Evolutionary conservation across 2,329 filamentous ascomycete species (phyloP).

Genomic region (Aspergillus uvarum): DNA sequence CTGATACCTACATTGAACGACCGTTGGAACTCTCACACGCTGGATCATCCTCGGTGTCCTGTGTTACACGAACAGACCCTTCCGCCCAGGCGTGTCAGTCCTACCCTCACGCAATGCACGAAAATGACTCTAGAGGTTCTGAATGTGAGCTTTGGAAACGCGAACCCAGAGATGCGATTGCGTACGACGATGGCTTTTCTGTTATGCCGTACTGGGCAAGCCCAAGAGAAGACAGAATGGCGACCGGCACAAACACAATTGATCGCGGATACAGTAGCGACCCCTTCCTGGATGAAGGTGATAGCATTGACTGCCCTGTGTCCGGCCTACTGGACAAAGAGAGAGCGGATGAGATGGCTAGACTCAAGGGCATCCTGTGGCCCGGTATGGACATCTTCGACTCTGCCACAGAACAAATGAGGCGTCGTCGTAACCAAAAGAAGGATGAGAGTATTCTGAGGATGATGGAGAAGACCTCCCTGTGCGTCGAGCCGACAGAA

Average conservation of each 20-base stretch:
- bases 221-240: slow-evolving; percentile 1
- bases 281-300: slow-evolving; percentile 22
- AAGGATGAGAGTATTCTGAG: slow-evolving; percentile 49
- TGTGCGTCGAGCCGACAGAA: slow-evolving; percentile 48
- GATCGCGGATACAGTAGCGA: slow-evolving; percentile 17
- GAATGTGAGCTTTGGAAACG: slow-evolving; percentile 18
- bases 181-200: slow-evolving; percentile 16
- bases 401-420: slow-evolving; percentile 51
- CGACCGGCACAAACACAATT: slow-evolving; percentile 1
- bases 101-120: slow-evolving; percentile 3
- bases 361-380: slow-evolving; percentile 50
- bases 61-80: slow-evolving; percentile 5
- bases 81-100: neutral
- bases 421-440: slow-evolving; percentile 52
- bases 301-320: slow-evolving; percentile 20
- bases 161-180: slow-evolving; percentile 16
- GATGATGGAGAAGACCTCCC: slow-evolving; percentile 48
- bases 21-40: slow-evolving; percentile 1
- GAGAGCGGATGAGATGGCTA: slow-evolving; percentile 39
- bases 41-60: slow-evolving; percentile 7
- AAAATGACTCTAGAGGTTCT: neutral
- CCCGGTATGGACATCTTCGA: slow-evolving; percentile 55
- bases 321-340: slow-evolving; percentile 28
- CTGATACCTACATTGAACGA: slow-evolving; percentile 13
- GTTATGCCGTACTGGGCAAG: slow-evolving; percentile 16